Conservation (phyloP, 305 asterid species). For the Fraxinus dipetala region DNA sequence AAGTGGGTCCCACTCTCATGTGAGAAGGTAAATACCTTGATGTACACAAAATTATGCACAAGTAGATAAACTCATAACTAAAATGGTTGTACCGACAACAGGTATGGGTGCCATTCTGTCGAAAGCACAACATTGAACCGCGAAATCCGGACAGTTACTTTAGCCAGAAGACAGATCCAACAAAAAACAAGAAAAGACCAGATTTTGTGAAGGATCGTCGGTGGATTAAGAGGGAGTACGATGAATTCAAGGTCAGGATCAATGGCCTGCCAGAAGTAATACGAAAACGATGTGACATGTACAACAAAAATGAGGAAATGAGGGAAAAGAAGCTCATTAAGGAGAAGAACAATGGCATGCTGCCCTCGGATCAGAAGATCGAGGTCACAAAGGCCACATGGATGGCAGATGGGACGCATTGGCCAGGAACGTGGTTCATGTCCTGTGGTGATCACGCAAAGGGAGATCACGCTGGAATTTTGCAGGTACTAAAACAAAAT, state of each 20-base stretch:
- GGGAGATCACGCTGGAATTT: conserved; percentile 92
- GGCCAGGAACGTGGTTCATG: conserved; percentile 89
- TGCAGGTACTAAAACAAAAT: conserved; percentile 46
- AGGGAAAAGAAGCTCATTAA: conserved; percentile 45
- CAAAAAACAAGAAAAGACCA: conserved; percentile 67
- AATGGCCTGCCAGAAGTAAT: conserved; percentile 79
- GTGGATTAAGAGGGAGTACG: conserved; percentile 99
- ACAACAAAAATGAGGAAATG: conserved; percentile 55
- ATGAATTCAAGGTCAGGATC: conserved; percentile 90
- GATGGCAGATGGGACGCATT: conserved; percentile 98
- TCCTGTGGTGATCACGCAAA: conserved; percentile 64
- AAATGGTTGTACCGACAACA: conserved; percentile 17
- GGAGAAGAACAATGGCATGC: conserved; percentile 49
- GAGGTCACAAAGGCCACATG: conserved; percentile 63
- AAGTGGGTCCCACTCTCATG: too few relatives aligned
- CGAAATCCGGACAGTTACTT: conserved; percentile 97
- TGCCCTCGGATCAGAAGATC: conserved; percentile 42
- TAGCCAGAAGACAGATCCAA: conserved; percentile 73
- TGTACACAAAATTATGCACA: too few relatives aligned
- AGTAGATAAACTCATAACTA: neutral
- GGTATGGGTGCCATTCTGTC: conserved; percentile 97
- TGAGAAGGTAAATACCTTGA: too few relatives aligned
- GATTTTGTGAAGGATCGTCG: conserved; percentile 94
- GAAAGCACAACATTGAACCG: conserved; percentile 88
- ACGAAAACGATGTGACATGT: conserved; percentile 61